Evolutionary conservation across 345 rosid species (phyloP).

Genomic region (Chamaenerion angustifolium): DNA sequence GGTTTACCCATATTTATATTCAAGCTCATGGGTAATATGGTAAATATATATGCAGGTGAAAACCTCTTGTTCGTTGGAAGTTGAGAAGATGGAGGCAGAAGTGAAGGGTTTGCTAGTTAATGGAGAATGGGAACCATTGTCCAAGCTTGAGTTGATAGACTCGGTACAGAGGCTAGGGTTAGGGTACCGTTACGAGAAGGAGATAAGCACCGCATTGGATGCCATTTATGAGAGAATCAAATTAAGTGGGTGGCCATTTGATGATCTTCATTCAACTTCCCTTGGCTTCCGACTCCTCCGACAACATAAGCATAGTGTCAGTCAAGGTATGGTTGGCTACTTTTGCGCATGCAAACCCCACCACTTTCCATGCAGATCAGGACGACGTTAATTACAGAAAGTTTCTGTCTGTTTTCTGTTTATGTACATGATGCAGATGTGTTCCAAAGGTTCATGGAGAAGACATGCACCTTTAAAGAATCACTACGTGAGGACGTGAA

Average conservation of each 20-base stretch:
- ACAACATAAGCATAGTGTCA: constrained; percentile 7
- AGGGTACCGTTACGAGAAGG: constrained; percentile 7
- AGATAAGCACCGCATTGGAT: constrained; percentile 3
- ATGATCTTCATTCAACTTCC: constrained; percentile 1
- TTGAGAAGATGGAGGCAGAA: constrained; percentile 4
- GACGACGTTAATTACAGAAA: no score
- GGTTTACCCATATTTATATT: no score
- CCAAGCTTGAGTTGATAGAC: constrained; percentile 10
- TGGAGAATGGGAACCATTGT: not conserved
- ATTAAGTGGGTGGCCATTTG: not conserved
- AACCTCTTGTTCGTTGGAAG: not conserved
- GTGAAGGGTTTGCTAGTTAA: not conserved
- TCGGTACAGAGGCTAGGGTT: constrained; percentile 13
- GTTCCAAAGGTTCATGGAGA: constrained; percentile 10
- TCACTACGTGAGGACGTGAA: constrained; percentile 2
- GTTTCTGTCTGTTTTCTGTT: no score
- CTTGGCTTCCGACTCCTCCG: constrained; percentile 13
- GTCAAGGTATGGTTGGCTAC: no score
- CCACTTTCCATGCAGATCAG: not conserved
- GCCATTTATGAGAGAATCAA: not conserved
- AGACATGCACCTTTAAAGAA: constrained; percentile 5
- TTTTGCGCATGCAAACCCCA: no score
- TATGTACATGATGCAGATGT: constrained; percentile 5
- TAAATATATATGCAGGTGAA: no score
- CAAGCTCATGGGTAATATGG: not conserved